phyloP scores from a whole-genome alignment of 345 rosid species.

The Citrus reticulata region DNA sequence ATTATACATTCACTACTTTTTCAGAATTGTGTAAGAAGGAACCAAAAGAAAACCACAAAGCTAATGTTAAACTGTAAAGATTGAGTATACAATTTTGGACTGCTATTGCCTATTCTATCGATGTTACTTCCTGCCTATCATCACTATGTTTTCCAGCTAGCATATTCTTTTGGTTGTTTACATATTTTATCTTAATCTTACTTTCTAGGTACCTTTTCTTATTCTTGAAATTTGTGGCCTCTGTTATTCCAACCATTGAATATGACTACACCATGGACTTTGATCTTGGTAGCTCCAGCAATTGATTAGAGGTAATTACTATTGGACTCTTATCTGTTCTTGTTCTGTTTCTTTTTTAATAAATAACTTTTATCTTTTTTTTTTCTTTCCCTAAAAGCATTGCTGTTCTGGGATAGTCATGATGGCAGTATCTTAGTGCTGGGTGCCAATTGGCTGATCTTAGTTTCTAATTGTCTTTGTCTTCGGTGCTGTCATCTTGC shows the following conservation, averaged over 20 bases:
- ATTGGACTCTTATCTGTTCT: neutral
- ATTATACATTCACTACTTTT: neutral
- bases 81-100: neutral
- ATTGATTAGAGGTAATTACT: conserved; percentile 31
- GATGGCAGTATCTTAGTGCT: neutral
- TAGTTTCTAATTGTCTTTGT: neutral
- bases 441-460: neutral
- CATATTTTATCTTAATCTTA: neutral
- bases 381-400: neutral
- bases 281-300: conserved; percentile 89
- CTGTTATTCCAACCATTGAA: conserved; percentile 93
- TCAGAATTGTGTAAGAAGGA: neutral
- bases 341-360: too few relatives aligned
- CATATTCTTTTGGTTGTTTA: neutral
- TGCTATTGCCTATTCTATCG: neutral
- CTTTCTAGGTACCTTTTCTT: conserved; percentile 77
- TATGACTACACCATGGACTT: conserved; percentile 95
- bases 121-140: conserved; percentile 1
- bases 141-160: neutral
- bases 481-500: neutral
- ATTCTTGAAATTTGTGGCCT: conserved; percentile 89
- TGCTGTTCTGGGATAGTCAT: neutral
- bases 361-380: neutral
- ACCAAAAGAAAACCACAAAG: neutral
- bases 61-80: neutral